Base-by-base conservation (phyloP, 208 protist species). In the Leishmania gerbilli region DNA sequence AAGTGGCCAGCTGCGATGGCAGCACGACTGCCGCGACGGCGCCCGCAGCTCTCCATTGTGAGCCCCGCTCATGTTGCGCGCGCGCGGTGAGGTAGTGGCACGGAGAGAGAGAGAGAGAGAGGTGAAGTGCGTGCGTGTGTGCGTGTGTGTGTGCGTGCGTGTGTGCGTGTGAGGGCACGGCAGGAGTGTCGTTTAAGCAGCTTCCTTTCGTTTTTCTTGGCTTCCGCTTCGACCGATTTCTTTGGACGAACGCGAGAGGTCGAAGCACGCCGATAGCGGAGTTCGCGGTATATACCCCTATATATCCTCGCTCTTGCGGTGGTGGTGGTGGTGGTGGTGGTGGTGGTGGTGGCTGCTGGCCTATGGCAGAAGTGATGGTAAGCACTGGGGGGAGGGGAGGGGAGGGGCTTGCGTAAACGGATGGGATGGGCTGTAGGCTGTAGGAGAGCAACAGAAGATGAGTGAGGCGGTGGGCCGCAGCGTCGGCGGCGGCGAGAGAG, bases 1-100 rank as follows among this genome's bases (percentile, higher is more conserved):
- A 60, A 78, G 81, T 7, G 87, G 85, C 88, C 90, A 93, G 82
- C 90, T 90, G 49, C 84, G 84, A 71, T 83, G 67, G 68, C 80
- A 91, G 79, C 85, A 91, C 74, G 53, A 77, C 68, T 45, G 31
- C 13, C 58, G 45, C 3, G 42, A 82, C 11, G 77, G 77, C 71
- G 71, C 49, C 27, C 45, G 82, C 42, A 77, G 58, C 1, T 75
- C 77, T 0, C 55, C 77, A 24, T 55, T 86, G 75, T 71, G 72
- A 17, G 76, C 37, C 7, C 58, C 24, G 27, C 71, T 34, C 78
- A 83, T 84, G n/a, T 13, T 31, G 17, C 15, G 58, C 79, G 53
- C 31, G 15, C 3, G 31, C 24, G 8, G 55, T 42, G 19, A 24
- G 6, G 72, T 19, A 27, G 40, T 24, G 71, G 13, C 1, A 24